Evolutionary conservation across 2,329 filamentous ascomycete species (phyloP), one percentile per base, ranked within the genome.

Genomic region (Endothia cerciana): DNA sequence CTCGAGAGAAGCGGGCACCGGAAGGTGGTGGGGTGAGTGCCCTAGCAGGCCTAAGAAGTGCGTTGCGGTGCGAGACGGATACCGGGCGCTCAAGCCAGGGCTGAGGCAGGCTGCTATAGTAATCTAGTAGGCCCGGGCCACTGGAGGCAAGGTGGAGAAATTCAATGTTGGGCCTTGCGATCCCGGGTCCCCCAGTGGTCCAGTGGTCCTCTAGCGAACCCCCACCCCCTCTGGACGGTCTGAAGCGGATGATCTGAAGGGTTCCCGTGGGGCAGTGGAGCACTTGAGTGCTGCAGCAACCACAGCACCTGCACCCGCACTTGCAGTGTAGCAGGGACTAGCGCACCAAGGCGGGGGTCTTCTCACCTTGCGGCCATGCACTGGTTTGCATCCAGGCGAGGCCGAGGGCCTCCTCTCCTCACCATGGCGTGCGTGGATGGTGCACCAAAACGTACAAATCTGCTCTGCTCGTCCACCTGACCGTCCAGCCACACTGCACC

Each of bases 61-160:
- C n/a, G 60, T 45, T 62, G 60, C 47, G 60, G 47, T 53, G 25
- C 40, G 60, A 33, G 30, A 33, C 60, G 41, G 33, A 49, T 41
- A 60, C 40, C 41, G 22, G n/a, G 15, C 25, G 58, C 13, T 11
- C 41, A 43, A 15, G 33, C 33, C 33, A 36, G 33, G 10, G 33
- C 33, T 6, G 33, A n/a, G 33, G 33, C 33, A 36, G 6, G 10
- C 33, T 36, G 33, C 33, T 36, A 36, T 10, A 36, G 33, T 36
- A 36, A 36, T 36, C 5, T 8, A 36, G 33, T 36, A 36, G 6
- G 33, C 33, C n/a, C 33, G 10, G 33, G 33, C 33, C 33, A 10
- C 33, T 36, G 33, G 33, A 36, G 33, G 33, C 33, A 5, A 7
- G 33, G 33, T 2, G 41, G 19, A 43, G 41, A 43, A 15, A 17